These are phyloP conservation scores for Colletotrichum cordylinicola DNA, from an alignment of 2,329 filamentous ascomycete species.

Conservation along the genomic window DNA sequence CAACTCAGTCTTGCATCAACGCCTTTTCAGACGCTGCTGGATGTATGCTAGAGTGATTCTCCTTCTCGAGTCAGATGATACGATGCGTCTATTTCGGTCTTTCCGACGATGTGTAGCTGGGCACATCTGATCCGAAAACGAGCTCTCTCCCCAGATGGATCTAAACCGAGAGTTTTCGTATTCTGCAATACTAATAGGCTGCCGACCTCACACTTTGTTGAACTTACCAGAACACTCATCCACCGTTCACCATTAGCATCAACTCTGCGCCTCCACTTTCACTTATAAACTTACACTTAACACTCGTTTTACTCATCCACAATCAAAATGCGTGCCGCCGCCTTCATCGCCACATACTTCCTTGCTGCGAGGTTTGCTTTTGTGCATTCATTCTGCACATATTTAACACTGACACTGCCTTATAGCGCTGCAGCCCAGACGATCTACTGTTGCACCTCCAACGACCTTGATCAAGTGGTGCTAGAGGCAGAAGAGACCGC, in stretches of 20 bases:
- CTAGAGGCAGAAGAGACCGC: neutral
- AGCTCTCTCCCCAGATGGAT: neutral
- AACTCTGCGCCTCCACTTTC: neutral
- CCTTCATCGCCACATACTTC: neutral
- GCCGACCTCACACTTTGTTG: neutral
- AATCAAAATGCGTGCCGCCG: neutral
- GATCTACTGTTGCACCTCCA: neutral
- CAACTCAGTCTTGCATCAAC: neutral
- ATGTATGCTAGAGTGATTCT: neutral
- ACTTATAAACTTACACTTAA: neutral
- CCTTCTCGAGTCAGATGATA: neutral
- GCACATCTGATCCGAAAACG: neutral
- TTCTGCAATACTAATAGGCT: neutral
- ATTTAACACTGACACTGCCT: neutral
- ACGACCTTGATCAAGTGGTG: neutral
- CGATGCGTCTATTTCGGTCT: neutral
- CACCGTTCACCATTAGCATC: neutral
- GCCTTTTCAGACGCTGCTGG: neutral
- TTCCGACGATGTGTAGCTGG: neutral
- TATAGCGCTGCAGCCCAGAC: neutral
- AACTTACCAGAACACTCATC: neutral
- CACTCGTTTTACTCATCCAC: neutral
- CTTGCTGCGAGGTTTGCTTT: neutral
- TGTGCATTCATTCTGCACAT: rapidly evolving
- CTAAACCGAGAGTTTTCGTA: neutral